Conservation (phyloP, 257 asterid species). For the Przewalskia tangutica region DNA sequence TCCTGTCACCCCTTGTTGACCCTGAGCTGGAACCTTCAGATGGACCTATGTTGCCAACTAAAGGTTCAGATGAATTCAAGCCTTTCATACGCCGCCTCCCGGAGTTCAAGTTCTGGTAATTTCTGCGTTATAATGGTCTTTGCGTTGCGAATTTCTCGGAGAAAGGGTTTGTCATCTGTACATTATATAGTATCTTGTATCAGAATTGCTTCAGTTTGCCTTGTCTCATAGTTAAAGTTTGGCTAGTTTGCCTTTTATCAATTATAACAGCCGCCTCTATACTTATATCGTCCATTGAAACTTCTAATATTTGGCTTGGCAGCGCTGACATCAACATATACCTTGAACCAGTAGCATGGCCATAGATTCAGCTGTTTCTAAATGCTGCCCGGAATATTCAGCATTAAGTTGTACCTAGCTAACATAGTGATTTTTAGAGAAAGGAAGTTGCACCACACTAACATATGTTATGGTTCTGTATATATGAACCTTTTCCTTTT, state of each 20-base stretch:
- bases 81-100: background rate
- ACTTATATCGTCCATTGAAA: background rate
- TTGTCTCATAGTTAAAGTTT: background rate
- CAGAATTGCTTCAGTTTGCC: background rate
- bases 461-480: background rate
- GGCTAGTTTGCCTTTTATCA: background rate
- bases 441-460: background rate
- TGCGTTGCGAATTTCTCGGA: background rate
- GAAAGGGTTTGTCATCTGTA: background rate
- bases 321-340: background rate
- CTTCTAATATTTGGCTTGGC: background rate
- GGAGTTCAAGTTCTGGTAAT: slow-evolving; percentile 58
- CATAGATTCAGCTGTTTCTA: background rate
- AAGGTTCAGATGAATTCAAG: background rate
- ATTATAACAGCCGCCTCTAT: background rate
- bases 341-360: background rate
- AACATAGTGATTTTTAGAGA: background rate
- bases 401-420: background rate
- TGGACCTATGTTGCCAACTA: slow-evolving; percentile 69
- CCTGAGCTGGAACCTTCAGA: slow-evolving; percentile 70
- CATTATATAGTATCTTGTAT: background rate
- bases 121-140: background rate
- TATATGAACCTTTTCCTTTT: background rate
- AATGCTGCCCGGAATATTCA: background rate
- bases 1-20: slow-evolving; percentile 86